A percentile compares a stretch with the other conserved stretches of the same genome.
Evolutionary conservation across 192 early-diverging fungal species (phyloP).

Genomic region (Backusella circina): DNA sequence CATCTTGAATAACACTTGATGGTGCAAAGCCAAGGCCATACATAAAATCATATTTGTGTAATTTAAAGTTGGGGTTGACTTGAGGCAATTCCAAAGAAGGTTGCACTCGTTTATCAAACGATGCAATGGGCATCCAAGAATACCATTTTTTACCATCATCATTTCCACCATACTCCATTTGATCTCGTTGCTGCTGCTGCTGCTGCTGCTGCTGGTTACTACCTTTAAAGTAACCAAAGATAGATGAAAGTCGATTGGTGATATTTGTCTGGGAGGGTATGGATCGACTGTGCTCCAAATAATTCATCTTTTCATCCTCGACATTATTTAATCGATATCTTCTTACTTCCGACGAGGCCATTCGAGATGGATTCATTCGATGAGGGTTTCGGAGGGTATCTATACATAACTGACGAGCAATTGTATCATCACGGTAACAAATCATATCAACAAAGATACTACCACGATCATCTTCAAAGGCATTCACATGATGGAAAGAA

Average conservation of each 20-base stretch:
- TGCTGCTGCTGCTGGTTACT: not conserved
- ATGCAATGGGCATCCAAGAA: slow-evolving; percentile 15
- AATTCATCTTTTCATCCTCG: not conserved
- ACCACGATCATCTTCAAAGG: slow-evolving; percentile 58
- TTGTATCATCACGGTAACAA: slow-evolving; percentile 54
- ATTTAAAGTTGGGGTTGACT: slow-evolving; percentile 20
- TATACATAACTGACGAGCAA: slow-evolving; percentile 54
- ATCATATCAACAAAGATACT: slow-evolving; percentile 52
- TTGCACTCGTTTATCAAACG: slow-evolving; percentile 10
- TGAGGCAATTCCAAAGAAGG: slow-evolving; percentile 29
- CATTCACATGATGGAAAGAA: slow-evolving; percentile 60
- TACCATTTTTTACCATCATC: not conserved
- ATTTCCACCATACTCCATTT: not conserved
- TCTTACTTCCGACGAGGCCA: slow-evolving; percentile 7
- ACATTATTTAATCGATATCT: not conserved
- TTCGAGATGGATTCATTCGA: not conserved
- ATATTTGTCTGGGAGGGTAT: not conserved
- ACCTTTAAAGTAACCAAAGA: not conserved
- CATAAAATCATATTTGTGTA: slow-evolving; percentile 26
- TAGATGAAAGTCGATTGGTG: not conserved
- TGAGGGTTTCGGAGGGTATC: slow-evolving; percentile 46
- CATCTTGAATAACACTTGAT: slow-evolving; percentile 5
- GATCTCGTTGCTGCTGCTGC: not conserved
- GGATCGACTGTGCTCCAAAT: not conserved
- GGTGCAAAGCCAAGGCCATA: slow-evolving; percentile 20